These are phyloP conservation scores for Calonectria fujianensis DNA, from an alignment of 2,329 filamentous ascomycete genomes.

Conservation along the genomic window DNA sequence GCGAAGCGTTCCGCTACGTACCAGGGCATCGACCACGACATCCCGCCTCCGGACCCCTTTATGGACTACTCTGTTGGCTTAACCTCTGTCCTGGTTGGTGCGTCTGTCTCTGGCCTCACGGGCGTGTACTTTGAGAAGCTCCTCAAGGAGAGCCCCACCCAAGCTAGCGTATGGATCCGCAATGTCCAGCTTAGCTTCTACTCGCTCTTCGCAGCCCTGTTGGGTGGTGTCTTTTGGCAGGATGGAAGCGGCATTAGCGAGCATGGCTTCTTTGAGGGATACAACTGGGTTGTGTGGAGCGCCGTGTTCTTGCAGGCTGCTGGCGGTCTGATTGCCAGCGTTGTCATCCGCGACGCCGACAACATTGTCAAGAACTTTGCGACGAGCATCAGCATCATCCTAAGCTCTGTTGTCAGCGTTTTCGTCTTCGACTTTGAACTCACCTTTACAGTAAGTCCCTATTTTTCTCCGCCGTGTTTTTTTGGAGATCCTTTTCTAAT, in stretches of 20 bases:
- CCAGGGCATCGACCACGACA: slow-evolving; percentile 84
- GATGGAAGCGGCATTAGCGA: slow-evolving; percentile 89
- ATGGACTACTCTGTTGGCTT: slow-evolving; percentile 90
- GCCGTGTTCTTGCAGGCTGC: slow-evolving; percentile 88
- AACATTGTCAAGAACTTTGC: slow-evolving; percentile 97
- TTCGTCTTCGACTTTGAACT: slow-evolving; percentile 89
- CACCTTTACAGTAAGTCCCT: slow-evolving; percentile 78
- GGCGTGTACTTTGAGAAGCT: slow-evolving; percentile 94
- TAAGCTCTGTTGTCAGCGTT: slow-evolving; percentile 90
- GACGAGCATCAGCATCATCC: slow-evolving; percentile 91
- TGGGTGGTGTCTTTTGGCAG: slow-evolving; percentile 89
- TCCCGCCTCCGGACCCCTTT: slow-evolving; percentile 66
- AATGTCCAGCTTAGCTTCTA: slow-evolving; percentile 97
- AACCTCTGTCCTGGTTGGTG: slow-evolving; percentile 84
- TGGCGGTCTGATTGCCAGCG: slow-evolving; percentile 84
- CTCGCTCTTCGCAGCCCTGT: slow-evolving; percentile 90
- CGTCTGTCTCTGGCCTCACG: slow-evolving; percentile 87
- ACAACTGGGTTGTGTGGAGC: slow-evolving; percentile 93
- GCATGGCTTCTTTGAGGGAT: slow-evolving; percentile 95
- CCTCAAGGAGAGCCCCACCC: slow-evolving; percentile 86
- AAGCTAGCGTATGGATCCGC: slow-evolving; percentile 91
- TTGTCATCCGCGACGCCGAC: slow-evolving; percentile 64
- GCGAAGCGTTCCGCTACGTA: slow-evolving; percentile 85
- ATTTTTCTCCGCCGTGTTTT: not conserved
- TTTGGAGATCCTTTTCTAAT: not conserved